phyloP scores from a whole-genome alignment of 257 asterid genomes.

The Jacaranda copaia region DNA sequence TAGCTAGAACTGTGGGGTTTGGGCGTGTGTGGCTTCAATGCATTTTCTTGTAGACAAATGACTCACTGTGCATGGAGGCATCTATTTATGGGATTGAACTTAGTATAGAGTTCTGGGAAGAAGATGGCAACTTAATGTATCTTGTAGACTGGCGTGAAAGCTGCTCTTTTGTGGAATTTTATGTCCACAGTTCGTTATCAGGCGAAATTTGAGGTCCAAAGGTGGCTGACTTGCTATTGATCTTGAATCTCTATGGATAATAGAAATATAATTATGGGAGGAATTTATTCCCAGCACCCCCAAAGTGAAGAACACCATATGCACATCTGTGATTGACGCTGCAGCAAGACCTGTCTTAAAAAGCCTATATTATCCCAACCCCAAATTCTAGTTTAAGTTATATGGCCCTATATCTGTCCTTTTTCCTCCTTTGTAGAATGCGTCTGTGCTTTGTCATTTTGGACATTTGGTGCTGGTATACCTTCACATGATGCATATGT shows the following conservation, averaged over 20 bases:
- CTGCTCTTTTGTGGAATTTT: constrained; percentile 14
- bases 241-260: constrained; percentile 14
- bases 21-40: constrained; percentile 7
- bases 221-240: constrained; percentile 24
- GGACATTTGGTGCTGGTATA: constrained; percentile 22
- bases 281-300: neutral
- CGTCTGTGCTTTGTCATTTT: constrained; percentile 17
- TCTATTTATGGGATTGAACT: constrained; percentile 1
- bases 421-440: constrained; percentile 2
- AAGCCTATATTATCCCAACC: neutral
- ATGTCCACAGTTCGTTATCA: neutral
- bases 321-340: constrained; percentile 22
- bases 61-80: constrained; percentile 7
- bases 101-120: neutral
- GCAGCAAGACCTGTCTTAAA: constrained; percentile 8
- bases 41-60: constrained; percentile 16
- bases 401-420: neutral
- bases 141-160: constrained; percentile 24
- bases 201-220: constrained; percentile 7
- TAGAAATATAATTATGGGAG: constrained; percentile 5
- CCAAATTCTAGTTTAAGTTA: constrained; percentile 14
- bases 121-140: constrained; percentile 29
- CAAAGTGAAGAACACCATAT: constrained; percentile 26
- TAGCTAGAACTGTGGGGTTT: constrained; percentile 18
- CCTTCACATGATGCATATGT: constrained; percentile 15